These are phyloP conservation scores for Smallanthus sonchifolius DNA, from an alignment of 129 eudicot species.

Conservation along the genomic window DNA sequence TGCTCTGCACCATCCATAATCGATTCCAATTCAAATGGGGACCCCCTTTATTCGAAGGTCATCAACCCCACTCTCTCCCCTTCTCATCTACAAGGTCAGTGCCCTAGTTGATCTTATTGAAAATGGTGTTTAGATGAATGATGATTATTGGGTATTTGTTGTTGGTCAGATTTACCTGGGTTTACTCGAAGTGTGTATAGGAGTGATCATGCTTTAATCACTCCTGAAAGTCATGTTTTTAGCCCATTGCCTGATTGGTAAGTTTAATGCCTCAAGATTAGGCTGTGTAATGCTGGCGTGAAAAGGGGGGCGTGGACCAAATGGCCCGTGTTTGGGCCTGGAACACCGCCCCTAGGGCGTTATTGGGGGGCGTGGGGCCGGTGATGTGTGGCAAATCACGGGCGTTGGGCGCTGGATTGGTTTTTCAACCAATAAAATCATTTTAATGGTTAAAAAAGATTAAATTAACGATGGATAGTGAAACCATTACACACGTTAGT, in stretches of 20 bases:
- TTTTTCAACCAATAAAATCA: too few species aligned
- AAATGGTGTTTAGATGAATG: constrained; percentile 12
- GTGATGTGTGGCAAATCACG: too few species aligned
- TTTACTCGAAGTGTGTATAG: constrained; percentile 87
- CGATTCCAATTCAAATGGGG: constrained; percentile 24
- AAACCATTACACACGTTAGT: too few species aligned
- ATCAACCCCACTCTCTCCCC: constrained; percentile 90
- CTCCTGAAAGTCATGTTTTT: constrained; percentile 97
- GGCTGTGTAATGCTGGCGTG: neutral
- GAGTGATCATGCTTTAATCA: constrained; percentile 88
- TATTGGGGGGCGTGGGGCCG: too few species aligned
- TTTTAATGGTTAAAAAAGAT: too few species aligned
- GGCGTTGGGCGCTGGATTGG: too few species aligned
- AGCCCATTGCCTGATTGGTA: constrained; percentile 95
- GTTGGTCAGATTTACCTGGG: constrained; percentile 85
- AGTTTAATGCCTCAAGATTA: constrained; percentile 16
- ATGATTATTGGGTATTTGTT: constrained; percentile 8
- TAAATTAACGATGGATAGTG: too few species aligned
- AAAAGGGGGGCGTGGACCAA: too few species aligned
- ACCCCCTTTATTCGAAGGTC: constrained; percentile 71
- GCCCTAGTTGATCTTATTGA: constrained; percentile 13
- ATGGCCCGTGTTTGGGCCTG: too few species aligned
- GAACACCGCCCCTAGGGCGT: too few species aligned
- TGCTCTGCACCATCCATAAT: constrained; percentile 67
- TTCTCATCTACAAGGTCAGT: constrained; percentile 78